Conservation (phyloP, 768 basidiomycete species). For the Galerina marginata region DNA sequence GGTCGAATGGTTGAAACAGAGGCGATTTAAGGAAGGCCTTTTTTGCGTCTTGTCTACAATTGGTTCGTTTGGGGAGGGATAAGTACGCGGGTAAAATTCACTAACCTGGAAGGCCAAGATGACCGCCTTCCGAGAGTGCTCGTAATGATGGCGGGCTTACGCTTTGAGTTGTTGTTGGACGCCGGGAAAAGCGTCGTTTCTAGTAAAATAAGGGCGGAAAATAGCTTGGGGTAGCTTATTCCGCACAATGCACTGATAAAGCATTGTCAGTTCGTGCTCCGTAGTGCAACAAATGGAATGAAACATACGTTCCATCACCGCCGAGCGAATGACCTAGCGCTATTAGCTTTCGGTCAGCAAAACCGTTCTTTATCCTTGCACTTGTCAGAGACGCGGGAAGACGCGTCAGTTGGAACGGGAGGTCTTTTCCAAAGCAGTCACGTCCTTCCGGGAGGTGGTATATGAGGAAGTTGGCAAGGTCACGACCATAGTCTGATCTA, state of each 20-base stretch:
- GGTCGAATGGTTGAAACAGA: constrained; percentile 27
- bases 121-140: constrained; percentile 25
- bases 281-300: not conserved
- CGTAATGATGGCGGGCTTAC: constrained; percentile 8
- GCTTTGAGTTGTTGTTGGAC: constrained; percentile 4
- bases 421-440: constrained; percentile 19
- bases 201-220: constrained; percentile 21
- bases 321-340: constrained; percentile 32
- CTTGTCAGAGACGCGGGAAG: constrained; percentile 4
- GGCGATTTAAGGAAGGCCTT: constrained; percentile 24
- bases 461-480: constrained; percentile 32
- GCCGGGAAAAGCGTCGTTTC: constrained; percentile 28
- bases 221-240: constrained; percentile 27
- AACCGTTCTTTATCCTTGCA: constrained; percentile 21
- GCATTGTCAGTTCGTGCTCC: not conserved
- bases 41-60: constrained; percentile 27
- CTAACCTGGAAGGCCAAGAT: constrained; percentile 30
- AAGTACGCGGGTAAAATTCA: not conserved
- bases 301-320: constrained; percentile 26
- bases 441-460: constrained; percentile 25
- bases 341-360: constrained; percentile 21
- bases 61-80: not conserved
- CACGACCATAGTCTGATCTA: constrained; percentile 31
- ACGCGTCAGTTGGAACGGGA: constrained; percentile 17
- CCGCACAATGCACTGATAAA: constrained; percentile 22